A percentile compares a stretch with the other conserved stretches of the same genome.
These are phyloP conservation scores for Puccinia horiana DNA, from an alignment of 1,284 basidiomycete species.

Conservation along the genomic window DNA sequence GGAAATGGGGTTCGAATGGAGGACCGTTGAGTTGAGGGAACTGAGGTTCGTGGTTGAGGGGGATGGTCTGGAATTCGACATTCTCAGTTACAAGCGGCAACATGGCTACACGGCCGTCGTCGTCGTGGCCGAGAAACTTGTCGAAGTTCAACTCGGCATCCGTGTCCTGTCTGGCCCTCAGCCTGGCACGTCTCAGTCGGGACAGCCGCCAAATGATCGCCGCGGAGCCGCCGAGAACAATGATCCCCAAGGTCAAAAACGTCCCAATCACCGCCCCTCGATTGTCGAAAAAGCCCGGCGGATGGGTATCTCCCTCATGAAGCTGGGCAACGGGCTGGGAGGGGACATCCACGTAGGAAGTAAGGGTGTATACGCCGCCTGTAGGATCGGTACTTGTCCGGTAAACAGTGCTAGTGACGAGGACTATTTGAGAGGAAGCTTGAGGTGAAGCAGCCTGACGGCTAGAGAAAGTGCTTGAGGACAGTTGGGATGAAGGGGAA, in stretches of 20 bases:
- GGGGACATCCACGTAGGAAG: conserved; percentile 1
- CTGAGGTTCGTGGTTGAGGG: conserved; percentile 2
- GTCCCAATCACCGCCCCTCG: conserved; percentile 5
- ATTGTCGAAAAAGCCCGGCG: conserved; percentile 15
- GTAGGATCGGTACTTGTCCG: neutral
- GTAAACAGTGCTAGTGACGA: conserved; percentile 1
- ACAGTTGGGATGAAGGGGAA: neutral
- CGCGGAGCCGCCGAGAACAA: conserved; percentile 1
- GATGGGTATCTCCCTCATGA: neutral
- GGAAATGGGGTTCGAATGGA: neutral
- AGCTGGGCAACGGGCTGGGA: neutral
- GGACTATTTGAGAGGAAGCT: neutral
- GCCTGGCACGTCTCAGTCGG: conserved; percentile 5
- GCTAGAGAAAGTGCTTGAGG: conserved; percentile 9
- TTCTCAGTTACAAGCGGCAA: neutral
- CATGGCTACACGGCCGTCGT: conserved; percentile 5
- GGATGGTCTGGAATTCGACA: conserved; percentile 3
- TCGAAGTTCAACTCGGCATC: conserved; percentile 12
- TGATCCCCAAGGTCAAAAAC: conserved; percentile 7
- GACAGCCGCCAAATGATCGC: conserved; percentile 23
- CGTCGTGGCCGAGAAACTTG: neutral
- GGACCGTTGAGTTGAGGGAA: neutral
- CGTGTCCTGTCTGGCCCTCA: neutral
- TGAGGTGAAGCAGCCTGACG: neutral
- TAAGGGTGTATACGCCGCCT: neutral